These are phyloP conservation scores for Metschnikowia kunwiensis DNA, from an alignment of 805 yeast species.

Conservation along the genomic window DNA sequence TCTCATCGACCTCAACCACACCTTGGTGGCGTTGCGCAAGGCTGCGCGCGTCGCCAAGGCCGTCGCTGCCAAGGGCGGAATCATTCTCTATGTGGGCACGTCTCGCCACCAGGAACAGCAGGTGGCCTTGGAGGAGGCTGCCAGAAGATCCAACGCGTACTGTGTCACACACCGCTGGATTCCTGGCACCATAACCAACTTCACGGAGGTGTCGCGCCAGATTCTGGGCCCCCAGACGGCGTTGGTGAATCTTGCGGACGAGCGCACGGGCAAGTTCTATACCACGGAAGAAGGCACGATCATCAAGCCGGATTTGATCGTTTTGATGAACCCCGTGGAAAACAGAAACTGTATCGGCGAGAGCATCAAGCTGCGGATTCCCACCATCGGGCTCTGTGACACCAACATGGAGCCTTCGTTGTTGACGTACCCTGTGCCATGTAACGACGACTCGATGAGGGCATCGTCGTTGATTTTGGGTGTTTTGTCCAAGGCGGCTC, in stretches of 20 bases:
- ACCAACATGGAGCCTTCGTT: slow-evolving; percentile 88
- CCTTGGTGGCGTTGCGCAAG: slow-evolving; percentile 68
- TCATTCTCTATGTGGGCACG: slow-evolving; percentile 81
- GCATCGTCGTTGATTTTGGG: slow-evolving; percentile 79
- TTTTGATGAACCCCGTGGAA: slow-evolving; percentile 83
- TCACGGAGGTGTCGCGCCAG: slow-evolving; percentile 64
- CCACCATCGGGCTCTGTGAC: slow-evolving; percentile 91
- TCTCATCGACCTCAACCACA: slow-evolving; percentile 84
- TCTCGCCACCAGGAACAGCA: slow-evolving; percentile 64
- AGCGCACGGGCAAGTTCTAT: slow-evolving; percentile 59
- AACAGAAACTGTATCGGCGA: slow-evolving; percentile 77
- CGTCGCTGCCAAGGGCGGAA: slow-evolving; percentile 79
- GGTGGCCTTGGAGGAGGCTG: slow-evolving; percentile 73
- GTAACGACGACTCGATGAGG: slow-evolving; percentile 88
- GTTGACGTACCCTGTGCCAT: slow-evolving; percentile 93
- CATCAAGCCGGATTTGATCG: slow-evolving; percentile 85
- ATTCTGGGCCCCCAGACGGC: slow-evolving; percentile 29
- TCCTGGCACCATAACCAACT: slow-evolving; percentile 91
- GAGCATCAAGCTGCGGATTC: slow-evolving; percentile 77
- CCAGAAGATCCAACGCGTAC: slow-evolving; percentile 71
- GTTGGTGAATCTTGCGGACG: slow-evolving; percentile 74
- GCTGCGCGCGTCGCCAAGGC: slow-evolving; percentile 86
- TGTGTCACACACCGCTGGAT: slow-evolving; percentile 86
- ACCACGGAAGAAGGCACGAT: slow-evolving; percentile 46
- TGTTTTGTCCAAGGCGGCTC: slow-evolving; percentile 80